Evolutionary conservation across 129 eudicot genomes (phyloP), one percentile per base, ranked within the genome.

Genomic region (Deinandra increscens): DNA sequence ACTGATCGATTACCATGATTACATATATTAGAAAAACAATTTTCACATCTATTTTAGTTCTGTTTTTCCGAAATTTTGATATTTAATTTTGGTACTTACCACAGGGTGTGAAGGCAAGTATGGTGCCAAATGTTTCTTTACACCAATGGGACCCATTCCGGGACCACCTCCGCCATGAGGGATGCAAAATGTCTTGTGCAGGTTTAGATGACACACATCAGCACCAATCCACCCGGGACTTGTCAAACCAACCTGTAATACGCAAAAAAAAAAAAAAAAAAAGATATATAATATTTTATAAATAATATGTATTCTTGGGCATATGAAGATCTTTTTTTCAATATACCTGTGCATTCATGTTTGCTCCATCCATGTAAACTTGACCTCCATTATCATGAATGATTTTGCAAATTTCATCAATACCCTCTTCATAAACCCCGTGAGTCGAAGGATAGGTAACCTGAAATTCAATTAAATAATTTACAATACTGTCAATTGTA

Each of bases 141-240:
- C 98, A 63, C 98, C 98, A 67, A 91, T 91, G 7, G 98, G 98
- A 23, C 98, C 98, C 98, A 91, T 91, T 37, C 98, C 98, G 6
- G 98, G 98, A 64, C 98, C 98, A 68, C 98, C 98, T 74, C 98
- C 98, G 41, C 98, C 98, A 48, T 91, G 98, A 3, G 98, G 98
- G 75, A 91, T 91, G 79, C 98, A 91, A 79, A 91, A 91, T 19
- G 98, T 91, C 85, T 91, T 91, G 80, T 91, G 98, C 68, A 91
- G 87, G 71, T 91, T 91, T 42, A 91, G 95, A 88, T 91, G 98
- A 60, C 98, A 91, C 79, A 91, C 98, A 81, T 91, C 98, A n/a
- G 98, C 98, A 23, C 98, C 98, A 15, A 91, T 91, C 66, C 75
- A 86, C n/a, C 98, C 98, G 1, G 98, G 98, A 73, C 98, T 91